Evolutionary conservation across 768 basidiomycete species (phyloP), one percentile per base, ranked within the genome.

Genomic region (Collybiopsis confluens): DNA sequence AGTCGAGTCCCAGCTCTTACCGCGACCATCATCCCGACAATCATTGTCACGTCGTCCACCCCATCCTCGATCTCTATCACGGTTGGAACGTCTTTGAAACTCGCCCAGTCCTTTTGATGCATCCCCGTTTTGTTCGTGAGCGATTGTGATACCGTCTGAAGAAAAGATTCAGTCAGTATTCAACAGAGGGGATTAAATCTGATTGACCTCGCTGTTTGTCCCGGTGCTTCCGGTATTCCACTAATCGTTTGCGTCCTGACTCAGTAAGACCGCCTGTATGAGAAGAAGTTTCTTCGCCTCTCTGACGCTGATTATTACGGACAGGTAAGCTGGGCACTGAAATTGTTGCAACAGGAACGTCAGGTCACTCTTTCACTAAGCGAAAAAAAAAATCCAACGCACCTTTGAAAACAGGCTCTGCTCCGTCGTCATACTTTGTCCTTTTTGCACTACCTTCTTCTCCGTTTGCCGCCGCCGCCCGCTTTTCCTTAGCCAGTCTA

Each of bases 231-330:
- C 89, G 77, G 61, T 92, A 71, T 58, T 95, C 94, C 54, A 94
- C 92, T 26, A 98, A 69, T 55, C 80, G 71, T 58, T 78, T 75
- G 18, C 86, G 75, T 13, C 86, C 92, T 1, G 74, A 71, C 24
- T 91, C 88, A 1, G 92, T 90, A 18, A 99, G 72, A 15, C 96
- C 96, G 33, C 91, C 89, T 2, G 91, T 86, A 64, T 95, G 90
- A 18, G 95, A 96, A 0, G 96, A 96, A 0, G 96, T 98, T 59
- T 97, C 96, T 60, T 88, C 88, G 0, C 85, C 90, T 55, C 89
- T 75, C 56, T 89, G 84, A 4, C 96, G 80, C 2, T 77, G 64
- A 62, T 86, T 83, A 37, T 65, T 69, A 43, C 81, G 76, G 13
- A 73, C 72, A 55, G 93, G 95, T 20, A 95, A 67, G 36, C 68